Conservation (phyloP, 2,329 filamentous ascomycete genomes). For the Phaeosphaeriaceae sp. region DNA sequence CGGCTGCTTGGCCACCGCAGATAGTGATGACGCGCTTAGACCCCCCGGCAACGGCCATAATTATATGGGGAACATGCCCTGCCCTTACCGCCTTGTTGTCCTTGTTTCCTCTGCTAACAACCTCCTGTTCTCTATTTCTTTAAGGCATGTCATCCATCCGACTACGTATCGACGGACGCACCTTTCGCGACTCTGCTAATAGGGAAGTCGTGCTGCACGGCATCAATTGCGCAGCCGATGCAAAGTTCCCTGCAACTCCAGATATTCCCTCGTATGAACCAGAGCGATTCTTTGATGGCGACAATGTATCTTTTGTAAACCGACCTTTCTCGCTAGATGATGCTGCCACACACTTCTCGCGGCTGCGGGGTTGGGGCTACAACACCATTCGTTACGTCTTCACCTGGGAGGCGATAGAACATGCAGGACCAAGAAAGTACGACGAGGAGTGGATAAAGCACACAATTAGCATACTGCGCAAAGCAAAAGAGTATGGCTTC, state of each 20-base stretch:
- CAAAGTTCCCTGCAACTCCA: constrained; percentile 85
- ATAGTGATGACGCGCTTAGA: constrained; percentile 5
- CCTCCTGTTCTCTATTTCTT: constrained; percentile 5
- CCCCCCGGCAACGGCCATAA: background rate
- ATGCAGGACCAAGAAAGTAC: constrained; percentile 86
- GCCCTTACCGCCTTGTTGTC: constrained; percentile 3
- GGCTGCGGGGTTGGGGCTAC: constrained; percentile 88
- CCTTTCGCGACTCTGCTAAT: constrained; percentile 80
- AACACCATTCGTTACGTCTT: constrained; percentile 97
- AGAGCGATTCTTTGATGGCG: constrained; percentile 88
- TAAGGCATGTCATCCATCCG: constrained; percentile 72
- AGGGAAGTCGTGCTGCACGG: constrained; percentile 88
- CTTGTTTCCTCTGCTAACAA: constrained; percentile 5
- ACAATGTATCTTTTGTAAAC: constrained; percentile 86
- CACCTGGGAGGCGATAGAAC: constrained; percentile 98
- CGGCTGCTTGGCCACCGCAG: background rate
- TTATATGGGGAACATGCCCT: background rate
- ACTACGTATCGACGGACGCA: constrained; percentile 81
- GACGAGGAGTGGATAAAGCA: constrained; percentile 93
- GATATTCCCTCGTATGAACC: constrained; percentile 79
- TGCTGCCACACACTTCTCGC: constrained; percentile 83
- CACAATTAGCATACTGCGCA: constrained; percentile 81
- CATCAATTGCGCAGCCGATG: constrained; percentile 91
- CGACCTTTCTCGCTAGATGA: constrained; percentile 85
- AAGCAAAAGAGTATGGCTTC: constrained; percentile 89